These are phyloP conservation scores for Cryphonectria nitschkei DNA, from an alignment of 2,329 filamentous ascomycete genomes.

Conservation along the genomic window DNA sequence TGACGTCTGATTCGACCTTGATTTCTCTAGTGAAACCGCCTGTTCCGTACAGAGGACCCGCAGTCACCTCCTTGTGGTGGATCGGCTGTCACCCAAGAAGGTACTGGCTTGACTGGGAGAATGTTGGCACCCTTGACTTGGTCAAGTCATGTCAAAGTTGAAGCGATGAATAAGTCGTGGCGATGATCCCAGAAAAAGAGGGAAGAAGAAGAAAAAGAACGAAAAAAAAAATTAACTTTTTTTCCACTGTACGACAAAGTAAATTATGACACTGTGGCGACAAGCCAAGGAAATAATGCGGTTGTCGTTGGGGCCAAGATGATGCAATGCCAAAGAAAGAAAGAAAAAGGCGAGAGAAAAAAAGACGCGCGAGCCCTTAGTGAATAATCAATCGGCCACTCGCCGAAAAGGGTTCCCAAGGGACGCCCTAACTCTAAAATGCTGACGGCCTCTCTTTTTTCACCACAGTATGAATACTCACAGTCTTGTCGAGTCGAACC, in stretches of 20 bases:
- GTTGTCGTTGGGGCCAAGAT: constrained; percentile 14
- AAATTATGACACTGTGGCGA: background rate
- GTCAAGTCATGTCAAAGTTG: background rate
- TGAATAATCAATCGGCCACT: background rate
- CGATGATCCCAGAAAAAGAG: background rate
- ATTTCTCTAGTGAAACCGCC: constrained; percentile 19
- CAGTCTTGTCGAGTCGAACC: background rate
- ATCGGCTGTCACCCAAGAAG: background rate
- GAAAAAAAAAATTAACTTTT: background rate
- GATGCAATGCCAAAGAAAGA: constrained; percentile 21
- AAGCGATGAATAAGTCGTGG: background rate
- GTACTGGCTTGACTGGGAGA: background rate
- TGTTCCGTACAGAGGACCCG: constrained; percentile 16
- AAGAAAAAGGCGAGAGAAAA: background rate
- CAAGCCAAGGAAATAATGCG: background rate
- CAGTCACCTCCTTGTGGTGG: background rate
- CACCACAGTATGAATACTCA: constrained; percentile 3
- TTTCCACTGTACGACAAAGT: background rate
- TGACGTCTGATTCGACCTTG: constrained; percentile 13
- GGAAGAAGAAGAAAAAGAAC: background rate
- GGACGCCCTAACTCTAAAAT: background rate
- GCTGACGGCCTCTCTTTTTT: background rate
- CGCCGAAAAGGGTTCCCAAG: background rate
- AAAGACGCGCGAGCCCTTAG: background rate
- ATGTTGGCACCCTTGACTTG: background rate